Base-by-base conservation (phyloP, 2,329 filamentous ascomycete species). In the Ceratocystis harringtonii region DNA sequence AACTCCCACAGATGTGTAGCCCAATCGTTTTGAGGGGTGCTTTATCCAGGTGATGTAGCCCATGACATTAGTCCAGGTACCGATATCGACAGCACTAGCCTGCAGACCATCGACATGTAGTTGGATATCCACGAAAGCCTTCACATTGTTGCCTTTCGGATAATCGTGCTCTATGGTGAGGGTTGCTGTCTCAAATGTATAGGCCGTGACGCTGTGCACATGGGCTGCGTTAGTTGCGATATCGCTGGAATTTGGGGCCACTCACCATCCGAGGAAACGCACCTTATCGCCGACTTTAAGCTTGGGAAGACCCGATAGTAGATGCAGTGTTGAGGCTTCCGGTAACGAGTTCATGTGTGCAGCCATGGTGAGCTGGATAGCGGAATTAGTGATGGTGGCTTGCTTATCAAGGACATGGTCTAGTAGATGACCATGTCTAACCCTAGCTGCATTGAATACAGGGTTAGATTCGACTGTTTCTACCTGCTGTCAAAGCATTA, bases 181-280 rank as follows among this genome's bases (percentile, higher is more conserved):
- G 44, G 79, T 79, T 8, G 82, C 91, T 7, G 78, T 80, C 15
- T 75, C 70, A 55, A 80, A 77, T 25, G 77, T 77, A 70, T 84
- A 84, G 43, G 74, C 79, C 71, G 82, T 84, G 69, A 66, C 66
- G 58, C 43, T 67, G 32, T 15, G 28, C 25, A 62, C 8, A 22
- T 28, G 10, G 19, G 28, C 25, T 65, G 44, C 60, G 68, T 74
- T 68, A 75, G 72, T n/a, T 48, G 19, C 5, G n/a, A 41, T 22
- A 58, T 10, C 22, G n/a, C 22, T n/a, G 10, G 8, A 12, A 5
- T 44, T 15, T 7, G 19, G 55, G n/a, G 22, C 28, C 17, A 63
- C 84, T 77, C 80, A 96, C 92, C 92, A 96, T 75, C 90, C 92
- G 62, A 97, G 76, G 74, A 97, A 95, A 68, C 92, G 86, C 68